phyloP scores from a whole-genome alignment of 192 early-diverging fungal species.

The Backusella australiensis region DNA sequence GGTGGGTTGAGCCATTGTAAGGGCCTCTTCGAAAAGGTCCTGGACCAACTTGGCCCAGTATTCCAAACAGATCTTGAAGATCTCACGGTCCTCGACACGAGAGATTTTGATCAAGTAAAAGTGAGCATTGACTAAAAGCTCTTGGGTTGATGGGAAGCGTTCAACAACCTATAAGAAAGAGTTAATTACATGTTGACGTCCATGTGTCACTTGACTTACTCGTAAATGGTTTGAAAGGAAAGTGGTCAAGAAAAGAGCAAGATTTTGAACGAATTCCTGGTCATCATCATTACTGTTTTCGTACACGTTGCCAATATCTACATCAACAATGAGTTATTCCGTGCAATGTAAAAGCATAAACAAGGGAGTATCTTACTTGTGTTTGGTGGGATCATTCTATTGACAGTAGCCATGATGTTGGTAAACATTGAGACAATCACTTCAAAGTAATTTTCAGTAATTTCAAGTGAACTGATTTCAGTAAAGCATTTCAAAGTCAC shows the following conservation, averaged over 20 bases:
- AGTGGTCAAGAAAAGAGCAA: constrained; percentile 88
- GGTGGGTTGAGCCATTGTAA: constrained; percentile 53
- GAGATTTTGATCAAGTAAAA: constrained; percentile 89
- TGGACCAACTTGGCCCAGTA: constrained; percentile 94
- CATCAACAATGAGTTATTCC: not conserved
- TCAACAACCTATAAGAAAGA: constrained; percentile 50
- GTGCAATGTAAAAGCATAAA: too few species aligned
- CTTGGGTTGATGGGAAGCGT: constrained; percentile 45
- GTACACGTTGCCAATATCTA: constrained; percentile 81
- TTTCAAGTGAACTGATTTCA: constrained; percentile 90
- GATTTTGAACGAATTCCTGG: constrained; percentile 95
- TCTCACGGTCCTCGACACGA: constrained; percentile 90
- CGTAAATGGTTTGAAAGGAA: constrained; percentile 85
- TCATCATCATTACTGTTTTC: constrained; percentile 84
- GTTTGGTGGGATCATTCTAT: constrained; percentile 64
- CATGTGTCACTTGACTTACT: constrained; percentile 40
- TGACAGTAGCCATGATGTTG: constrained; percentile 70
- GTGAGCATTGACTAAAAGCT: constrained; percentile 74
- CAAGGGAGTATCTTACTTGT: constrained; percentile 48
- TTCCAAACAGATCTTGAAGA: constrained; percentile 97
- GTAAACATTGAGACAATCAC: constrained; percentile 88
- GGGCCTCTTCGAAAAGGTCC: constrained; percentile 89
- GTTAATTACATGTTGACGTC: not conserved
- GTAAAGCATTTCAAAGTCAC: constrained; percentile 95
- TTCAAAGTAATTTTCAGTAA: constrained; percentile 77